These are phyloP conservation scores for Mortierella sp. DNA, from an alignment of 371 early-diverging fungal genomes.

Conservation along the genomic window DNA sequence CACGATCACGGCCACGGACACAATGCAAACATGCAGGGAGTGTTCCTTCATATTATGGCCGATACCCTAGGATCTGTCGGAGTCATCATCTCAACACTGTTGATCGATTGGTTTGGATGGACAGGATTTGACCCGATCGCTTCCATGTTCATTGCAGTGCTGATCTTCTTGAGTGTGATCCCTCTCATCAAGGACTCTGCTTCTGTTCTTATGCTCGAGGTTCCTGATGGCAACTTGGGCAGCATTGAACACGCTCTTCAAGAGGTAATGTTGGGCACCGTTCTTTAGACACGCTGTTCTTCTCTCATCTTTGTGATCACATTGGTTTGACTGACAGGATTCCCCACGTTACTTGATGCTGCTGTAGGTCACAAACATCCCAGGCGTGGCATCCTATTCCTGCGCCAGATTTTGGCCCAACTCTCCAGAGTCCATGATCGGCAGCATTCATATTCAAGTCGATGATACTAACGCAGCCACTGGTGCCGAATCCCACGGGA, in stretches of 20 bases:
- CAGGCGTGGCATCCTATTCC: constrained; percentile 59
- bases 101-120: constrained; percentile 93
- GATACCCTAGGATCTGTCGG: constrained; percentile 97
- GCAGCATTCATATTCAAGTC: constrained; percentile 66
- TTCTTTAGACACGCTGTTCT: neutral
- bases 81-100: constrained; percentile 91
- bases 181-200: constrained; percentile 85
- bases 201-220: constrained; percentile 65
- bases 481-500: constrained; percentile 11
- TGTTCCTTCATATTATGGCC: constrained; percentile 95
- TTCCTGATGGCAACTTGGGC: constrained; percentile 60
- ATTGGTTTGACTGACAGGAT: neutral
- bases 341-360: neutral
- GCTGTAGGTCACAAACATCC: constrained; percentile 47
- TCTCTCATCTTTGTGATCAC: neutral
- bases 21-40: constrained; percentile 87
- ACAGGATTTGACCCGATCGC: constrained; percentile 95
- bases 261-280: constrained; percentile 49
- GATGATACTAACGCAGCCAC: constrained; percentile 50
- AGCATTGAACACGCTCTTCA: constrained; percentile 64
- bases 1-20: constrained; percentile 64
- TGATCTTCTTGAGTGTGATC: constrained; percentile 87
- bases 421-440: constrained; percentile 67
- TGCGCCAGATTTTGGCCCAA: constrained; percentile 72
- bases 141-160: constrained; percentile 89